Conservation (phyloP, 2,329 filamentous ascomycete genomes). For the Cercospora zeae-maydis region DNA sequence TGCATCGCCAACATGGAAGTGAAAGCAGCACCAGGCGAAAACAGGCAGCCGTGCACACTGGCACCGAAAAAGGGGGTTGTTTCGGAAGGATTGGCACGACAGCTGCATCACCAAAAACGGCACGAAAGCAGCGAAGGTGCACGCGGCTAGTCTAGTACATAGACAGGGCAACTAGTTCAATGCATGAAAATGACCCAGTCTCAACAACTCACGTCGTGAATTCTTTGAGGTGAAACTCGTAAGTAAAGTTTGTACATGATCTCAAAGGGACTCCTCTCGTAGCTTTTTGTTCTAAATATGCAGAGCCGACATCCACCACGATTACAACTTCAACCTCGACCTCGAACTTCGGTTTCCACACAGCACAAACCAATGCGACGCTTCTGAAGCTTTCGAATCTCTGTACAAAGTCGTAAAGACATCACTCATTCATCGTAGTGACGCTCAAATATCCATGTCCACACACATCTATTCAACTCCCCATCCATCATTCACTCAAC, state of each 20-base stretch:
- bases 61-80: neutral
- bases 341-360: no score
- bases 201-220: neutral
- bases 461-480: neutral
- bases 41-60: neutral
- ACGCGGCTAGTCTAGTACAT: neutral
- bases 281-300: neutral
- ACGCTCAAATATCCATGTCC: no score
- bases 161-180: neutral
- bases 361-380: neutral
- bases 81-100: neutral
- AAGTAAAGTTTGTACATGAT: neutral
- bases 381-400: no score
- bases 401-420: no score
- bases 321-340: neutral
- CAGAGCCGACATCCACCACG: neutral
- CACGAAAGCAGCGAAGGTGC: neutral
- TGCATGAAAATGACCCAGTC: neutral
- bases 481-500: neutral
- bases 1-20: neutral
- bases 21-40: neutral
- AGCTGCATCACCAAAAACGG: neutral
- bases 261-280: neutral
- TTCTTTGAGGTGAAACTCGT: neutral
- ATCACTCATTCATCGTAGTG: no score